Percentiles rank a stretch among this genome's conserved stretches.
These are phyloP conservation scores for Verbena officinalis DNA, from an alignment of 257 asterid genomes.

Conservation along the genomic window DNA sequence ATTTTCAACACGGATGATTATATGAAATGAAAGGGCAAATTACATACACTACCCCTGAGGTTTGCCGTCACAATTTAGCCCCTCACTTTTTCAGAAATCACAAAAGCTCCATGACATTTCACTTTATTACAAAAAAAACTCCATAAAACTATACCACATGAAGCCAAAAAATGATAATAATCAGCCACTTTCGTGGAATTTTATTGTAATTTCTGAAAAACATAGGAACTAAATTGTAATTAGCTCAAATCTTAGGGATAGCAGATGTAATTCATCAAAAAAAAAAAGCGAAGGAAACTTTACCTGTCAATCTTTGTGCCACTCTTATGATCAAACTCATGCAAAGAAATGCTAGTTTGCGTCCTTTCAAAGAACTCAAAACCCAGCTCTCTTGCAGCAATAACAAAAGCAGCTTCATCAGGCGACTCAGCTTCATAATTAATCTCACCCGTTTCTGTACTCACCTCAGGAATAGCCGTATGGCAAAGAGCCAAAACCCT, in stretches of 20 bases:
- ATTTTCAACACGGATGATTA: conserved; percentile 18
- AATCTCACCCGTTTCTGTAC: conserved; percentile 61
- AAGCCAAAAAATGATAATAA: too few species aligned
- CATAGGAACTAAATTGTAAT: too few species aligned
- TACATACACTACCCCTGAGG: too few species aligned
- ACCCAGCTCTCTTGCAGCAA: conserved; percentile 94
- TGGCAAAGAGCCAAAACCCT: conserved; percentile 89
- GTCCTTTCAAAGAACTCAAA: conserved; percentile 84
- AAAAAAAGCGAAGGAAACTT: conserved; percentile 1
- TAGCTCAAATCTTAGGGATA: too few species aligned
- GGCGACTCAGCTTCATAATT: conserved; percentile 97
- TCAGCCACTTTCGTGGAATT: too few species aligned
- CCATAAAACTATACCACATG: too few species aligned
- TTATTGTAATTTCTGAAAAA: too few species aligned
- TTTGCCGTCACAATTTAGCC: too few species aligned
- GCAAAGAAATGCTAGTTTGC: conserved; percentile 77
- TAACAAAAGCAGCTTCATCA: conserved; percentile 95
- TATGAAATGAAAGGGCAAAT: not conserved
- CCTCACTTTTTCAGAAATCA: too few species aligned
- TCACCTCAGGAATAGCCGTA: conserved; percentile 89
- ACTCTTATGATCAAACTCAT: conserved; percentile 65
- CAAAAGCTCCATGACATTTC: too few species aligned
- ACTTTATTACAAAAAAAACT: too few species aligned
- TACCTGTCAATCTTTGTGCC: conserved; percentile 72
- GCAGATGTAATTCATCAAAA: too few species aligned